Conservation (phyloP, 2,329 filamentous ascomycete species). For the Alternaria tenuissima region DNA sequence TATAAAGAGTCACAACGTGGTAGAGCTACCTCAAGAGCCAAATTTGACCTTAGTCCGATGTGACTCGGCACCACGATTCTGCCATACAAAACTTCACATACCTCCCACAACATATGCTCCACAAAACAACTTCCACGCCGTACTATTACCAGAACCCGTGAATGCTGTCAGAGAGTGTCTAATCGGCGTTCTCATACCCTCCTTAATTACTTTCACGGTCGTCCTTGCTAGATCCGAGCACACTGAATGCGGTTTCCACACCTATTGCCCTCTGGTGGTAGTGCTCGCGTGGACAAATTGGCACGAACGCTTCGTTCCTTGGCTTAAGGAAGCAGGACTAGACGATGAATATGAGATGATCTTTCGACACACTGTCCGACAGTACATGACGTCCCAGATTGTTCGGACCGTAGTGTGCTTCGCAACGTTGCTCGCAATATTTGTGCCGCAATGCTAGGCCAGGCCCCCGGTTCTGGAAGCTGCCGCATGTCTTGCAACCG, state of each 20-base stretch:
- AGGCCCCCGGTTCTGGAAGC: background rate
- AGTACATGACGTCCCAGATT: background rate
- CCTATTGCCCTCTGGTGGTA: background rate
- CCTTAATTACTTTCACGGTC: background rate
- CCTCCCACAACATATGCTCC: background rate
- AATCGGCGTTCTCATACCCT: background rate
- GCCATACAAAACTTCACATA: background rate
- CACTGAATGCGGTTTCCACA: background rate
- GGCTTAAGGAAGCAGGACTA: background rate
- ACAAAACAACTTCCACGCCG: background rate
- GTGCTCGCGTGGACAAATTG: background rate
- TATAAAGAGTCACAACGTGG: background rate
- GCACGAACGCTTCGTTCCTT: background rate
- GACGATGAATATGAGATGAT: background rate
- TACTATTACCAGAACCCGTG: background rate
- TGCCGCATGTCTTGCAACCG: no score
- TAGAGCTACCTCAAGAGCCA: background rate
- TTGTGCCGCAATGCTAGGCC: background rate
- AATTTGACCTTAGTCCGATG: background rate
- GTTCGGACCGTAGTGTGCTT: background rate
- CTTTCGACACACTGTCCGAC: background rate
- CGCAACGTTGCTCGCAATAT: background rate
- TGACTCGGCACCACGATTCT: background rate
- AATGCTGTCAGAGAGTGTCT: fast-evolving
- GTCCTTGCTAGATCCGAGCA: background rate